phyloP scores from a whole-genome alignment of 441 rosid species.

The Pelargonium myrrhifolium region DNA sequence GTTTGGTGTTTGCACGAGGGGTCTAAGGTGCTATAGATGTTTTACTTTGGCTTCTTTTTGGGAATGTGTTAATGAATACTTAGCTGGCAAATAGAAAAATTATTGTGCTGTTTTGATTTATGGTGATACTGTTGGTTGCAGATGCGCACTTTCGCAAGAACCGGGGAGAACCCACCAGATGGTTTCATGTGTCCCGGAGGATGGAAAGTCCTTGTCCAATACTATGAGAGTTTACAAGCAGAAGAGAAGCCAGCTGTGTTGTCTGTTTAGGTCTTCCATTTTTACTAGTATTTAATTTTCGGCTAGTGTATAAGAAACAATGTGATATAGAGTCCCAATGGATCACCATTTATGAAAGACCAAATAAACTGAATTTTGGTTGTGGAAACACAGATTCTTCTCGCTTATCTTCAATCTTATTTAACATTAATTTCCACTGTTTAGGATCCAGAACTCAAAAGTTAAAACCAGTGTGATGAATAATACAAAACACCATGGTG shows the following conservation, averaged over 20 bases:
- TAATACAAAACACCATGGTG: no score
- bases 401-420: no score
- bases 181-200: slow-evolving; percentile 98
- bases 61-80: not conserved
- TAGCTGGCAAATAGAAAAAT: not conserved
- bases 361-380: not conserved
- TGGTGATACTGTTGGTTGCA: slow-evolving; percentile 19
- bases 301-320: not conserved
- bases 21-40: not conserved
- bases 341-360: not conserved
- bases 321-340: not conserved
- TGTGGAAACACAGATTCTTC: not conserved
- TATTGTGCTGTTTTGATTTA: not conserved
- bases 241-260: not conserved
- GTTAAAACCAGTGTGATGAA: no score
- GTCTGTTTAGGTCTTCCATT: not conserved
- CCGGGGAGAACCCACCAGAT: slow-evolving; percentile 80
- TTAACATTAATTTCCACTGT: no score
- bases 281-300: not conserved
- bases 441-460: no score
- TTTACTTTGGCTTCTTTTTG: not conserved
- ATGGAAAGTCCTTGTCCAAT: slow-evolving; percentile 84
- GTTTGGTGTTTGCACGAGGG: no score
- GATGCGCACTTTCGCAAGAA: slow-evolving; percentile 87
- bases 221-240: slow-evolving; percentile 50